phyloP scores from a whole-genome alignment of 805 yeast genomes.

The Suhomyces tanzawaensis region DNA sequence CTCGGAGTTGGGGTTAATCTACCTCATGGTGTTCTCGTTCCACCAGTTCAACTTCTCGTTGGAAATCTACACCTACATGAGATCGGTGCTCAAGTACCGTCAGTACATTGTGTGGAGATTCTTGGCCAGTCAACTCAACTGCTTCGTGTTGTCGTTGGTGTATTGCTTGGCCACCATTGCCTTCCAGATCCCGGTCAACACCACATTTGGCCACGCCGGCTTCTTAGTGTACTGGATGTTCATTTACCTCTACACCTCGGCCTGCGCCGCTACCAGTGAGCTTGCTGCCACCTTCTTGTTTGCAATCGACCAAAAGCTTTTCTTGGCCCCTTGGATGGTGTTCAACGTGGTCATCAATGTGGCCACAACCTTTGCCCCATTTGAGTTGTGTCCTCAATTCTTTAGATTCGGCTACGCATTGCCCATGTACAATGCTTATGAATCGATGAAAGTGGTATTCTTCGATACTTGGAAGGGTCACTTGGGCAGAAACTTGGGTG shows the following conservation, averaged over 20 bases:
- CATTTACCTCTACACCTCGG: slow-evolving; percentile 27
- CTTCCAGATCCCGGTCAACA: slow-evolving; percentile 24
- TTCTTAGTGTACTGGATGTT: slow-evolving; percentile 34
- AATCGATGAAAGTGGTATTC: slow-evolving; percentile 31
- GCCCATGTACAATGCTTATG: slow-evolving; percentile 34
- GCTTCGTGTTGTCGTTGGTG: slow-evolving; percentile 26
- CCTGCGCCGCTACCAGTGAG: slow-evolving; percentile 29
- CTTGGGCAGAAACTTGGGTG: slow-evolving; percentile 30
- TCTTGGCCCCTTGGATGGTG: slow-evolving; percentile 32
- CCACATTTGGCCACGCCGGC: slow-evolving; percentile 30
- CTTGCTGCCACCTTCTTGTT: slow-evolving; percentile 19
- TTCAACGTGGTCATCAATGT: slow-evolving; percentile 28
- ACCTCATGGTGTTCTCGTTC: slow-evolving; percentile 31
- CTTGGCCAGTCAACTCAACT: slow-evolving; percentile 29
- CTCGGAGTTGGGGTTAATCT: slow-evolving; percentile 31
- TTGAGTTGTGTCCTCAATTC: slow-evolving; percentile 29
- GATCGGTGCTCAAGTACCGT: slow-evolving; percentile 19
- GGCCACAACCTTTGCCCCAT: slow-evolving; percentile 33
- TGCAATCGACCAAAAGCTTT: slow-evolving; percentile 15
- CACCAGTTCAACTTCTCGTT: slow-evolving; percentile 34
- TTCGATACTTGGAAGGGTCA: slow-evolving; percentile 34
- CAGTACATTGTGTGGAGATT: slow-evolving; percentile 28
- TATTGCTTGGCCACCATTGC: slow-evolving; percentile 32
- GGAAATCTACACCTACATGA: slow-evolving; percentile 23
- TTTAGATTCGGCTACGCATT: slow-evolving; percentile 36